Evolutionary conservation across 2,329 filamentous ascomycete species (phyloP).

Genomic region (Fusarium agapanthi): DNA sequence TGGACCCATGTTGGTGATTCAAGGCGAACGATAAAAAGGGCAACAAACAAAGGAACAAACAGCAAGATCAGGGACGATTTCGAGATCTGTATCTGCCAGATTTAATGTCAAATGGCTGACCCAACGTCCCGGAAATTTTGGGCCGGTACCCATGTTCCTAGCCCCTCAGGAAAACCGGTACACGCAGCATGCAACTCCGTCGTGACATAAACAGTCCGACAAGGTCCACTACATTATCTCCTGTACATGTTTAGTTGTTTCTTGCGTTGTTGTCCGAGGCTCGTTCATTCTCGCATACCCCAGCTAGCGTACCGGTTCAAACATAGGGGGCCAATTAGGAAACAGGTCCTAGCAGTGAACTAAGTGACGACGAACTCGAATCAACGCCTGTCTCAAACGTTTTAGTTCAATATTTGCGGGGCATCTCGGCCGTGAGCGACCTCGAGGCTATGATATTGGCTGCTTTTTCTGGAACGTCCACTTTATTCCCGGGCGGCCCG

Average conservation of each 20-base stretch:
- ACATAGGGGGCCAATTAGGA: neutral
- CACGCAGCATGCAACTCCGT: too few species aligned
- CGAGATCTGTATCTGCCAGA: neutral
- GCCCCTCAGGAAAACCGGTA: neutral
- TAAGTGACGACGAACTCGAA: neutral
- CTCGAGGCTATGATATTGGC: neutral
- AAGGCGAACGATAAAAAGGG: neutral
- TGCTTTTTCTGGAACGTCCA: neutral
- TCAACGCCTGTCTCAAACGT: neutral
- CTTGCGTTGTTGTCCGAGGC: neutral
- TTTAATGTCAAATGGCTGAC: neutral
- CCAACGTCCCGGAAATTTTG: neutral
- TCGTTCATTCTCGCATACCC: neutral
- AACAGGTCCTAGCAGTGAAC: neutral
- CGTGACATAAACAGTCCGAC: neutral
- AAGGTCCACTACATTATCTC: neutral
- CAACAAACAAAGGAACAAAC: neutral
- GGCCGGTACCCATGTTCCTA: neutral
- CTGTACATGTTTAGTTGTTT: neutral
- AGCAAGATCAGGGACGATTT: neutral
- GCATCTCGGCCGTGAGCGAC: neutral
- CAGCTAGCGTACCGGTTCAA: neutral
- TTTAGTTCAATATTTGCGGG: neutral
- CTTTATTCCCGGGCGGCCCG: neutral
- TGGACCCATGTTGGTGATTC: slow-evolving; percentile 4